phyloP scores from a whole-genome alignment of 2,329 filamentous ascomycete species.

The Pyrenochaeta sp. region DNA sequence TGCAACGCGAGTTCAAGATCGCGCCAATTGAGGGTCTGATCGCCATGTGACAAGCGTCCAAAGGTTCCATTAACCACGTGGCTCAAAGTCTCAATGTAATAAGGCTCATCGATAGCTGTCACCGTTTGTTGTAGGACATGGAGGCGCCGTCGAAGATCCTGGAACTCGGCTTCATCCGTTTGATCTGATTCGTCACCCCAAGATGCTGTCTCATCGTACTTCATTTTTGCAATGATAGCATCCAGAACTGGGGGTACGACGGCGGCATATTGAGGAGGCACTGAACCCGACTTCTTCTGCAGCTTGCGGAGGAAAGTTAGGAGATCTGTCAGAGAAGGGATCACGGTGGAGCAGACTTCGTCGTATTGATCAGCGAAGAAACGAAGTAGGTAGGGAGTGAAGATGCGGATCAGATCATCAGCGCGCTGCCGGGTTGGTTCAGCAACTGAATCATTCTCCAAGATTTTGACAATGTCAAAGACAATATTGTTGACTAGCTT shows the following conservation, averaged over 20 bases:
- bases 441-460: conserved; percentile 73
- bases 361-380: conserved; percentile 99
- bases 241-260: conserved; percentile 90
- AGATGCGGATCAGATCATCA: conserved; percentile 80
- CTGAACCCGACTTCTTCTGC: conserved; percentile 65
- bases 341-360: conserved; percentile 95
- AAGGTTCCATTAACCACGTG: conserved; percentile 89
- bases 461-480: conserved; percentile 83
- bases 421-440: conserved; percentile 74
- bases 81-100: conserved; percentile 89
- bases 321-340: conserved; percentile 90
- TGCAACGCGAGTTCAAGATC: conserved; percentile 92
- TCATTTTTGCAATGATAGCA: conserved; percentile 94
- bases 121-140: conserved; percentile 93
- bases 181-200: conserved; percentile 96
- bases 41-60: conserved; percentile 73
- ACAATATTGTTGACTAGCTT: conserved; percentile 93
- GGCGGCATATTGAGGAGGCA: conserved; percentile 77
- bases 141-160: conserved; percentile 88
- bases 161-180: conserved; percentile 96
- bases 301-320: conserved; percentile 89
- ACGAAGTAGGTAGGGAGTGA: conserved; percentile 84
- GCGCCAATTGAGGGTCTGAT: conserved; percentile 86
- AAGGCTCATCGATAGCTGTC: conserved; percentile 82
- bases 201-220: conserved; percentile 91